Evolutionary conservation across 352 stramenopile genomes (phyloP), one percentile per base, ranked within the genome.

Genomic region (Globisporangium viniferum): DNA sequence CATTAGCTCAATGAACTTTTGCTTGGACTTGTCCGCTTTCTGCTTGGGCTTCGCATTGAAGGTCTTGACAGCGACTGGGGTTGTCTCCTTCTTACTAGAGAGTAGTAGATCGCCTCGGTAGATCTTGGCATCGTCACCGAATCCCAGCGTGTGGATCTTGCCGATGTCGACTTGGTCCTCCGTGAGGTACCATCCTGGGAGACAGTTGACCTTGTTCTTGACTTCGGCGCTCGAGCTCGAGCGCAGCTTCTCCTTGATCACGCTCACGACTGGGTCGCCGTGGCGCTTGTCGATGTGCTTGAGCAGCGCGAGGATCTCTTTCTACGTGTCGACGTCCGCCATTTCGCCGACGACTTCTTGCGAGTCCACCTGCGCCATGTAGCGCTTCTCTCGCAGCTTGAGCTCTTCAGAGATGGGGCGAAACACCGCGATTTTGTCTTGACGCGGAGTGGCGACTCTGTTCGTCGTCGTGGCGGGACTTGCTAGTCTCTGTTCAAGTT

Each of bases 271-370:
- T 5, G 39, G 39, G 3, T 46, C 39, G 4, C 12, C 12, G 0
- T 18, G 12, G 39, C 12, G 39, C 3, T 18, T 46, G 5, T 46
- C 12, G 12, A 20, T 14, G 39, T 2, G 12, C 10, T 66, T 67
- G 15, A 72, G 54, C 8, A 59, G 62, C 46, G 67, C 67, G 12
- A 72, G 59, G 22, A 68, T 27, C 22, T 72, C 59, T 8, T 64
- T 63, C 27, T 72, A 60, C 1, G 10, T 68, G 31, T 67, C 67
- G 8, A 31, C 20, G 22, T 68, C n/a, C 3, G 18, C 53, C 53
- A 72, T 48, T 15, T 64, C 59, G 20, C 29, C 51, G 5, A 24
- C 18, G 3, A 64, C n/a, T 18, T 72, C 67, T 0, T 31, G 67
- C 9, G 65, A 70, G 35, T 70, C 31, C 6, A 46, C 31, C 6